Percentiles rank a stretch among this genome's conserved stretches.
These are phyloP conservation scores for Dianthus caryophyllus DNA, from an alignment of 148 eudicot species.

Conservation along the genomic window DNA sequence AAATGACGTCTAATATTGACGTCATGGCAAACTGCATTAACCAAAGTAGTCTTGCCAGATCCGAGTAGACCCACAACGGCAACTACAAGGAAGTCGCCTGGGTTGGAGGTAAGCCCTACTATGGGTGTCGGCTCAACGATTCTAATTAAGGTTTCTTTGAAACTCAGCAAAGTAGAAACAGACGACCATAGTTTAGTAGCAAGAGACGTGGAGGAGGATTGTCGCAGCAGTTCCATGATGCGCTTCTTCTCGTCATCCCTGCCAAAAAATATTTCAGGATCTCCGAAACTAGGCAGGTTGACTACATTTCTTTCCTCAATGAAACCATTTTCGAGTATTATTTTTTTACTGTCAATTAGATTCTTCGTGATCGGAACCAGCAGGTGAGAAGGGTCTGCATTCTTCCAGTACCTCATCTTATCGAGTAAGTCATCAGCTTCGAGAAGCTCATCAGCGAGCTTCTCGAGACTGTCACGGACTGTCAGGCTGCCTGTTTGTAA, in stretches of 20 bases:
- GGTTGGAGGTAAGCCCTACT: neutral
- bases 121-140: too few relatives aligned
- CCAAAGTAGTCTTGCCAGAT: constrained; percentile 21
- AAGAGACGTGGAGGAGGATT: neutral
- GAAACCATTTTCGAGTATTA: neutral
- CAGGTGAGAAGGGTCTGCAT: neutral
- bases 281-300: neutral
- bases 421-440: constrained; percentile 25
- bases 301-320: neutral
- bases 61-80: constrained; percentile 20
- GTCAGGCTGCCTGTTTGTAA: constrained; percentile 12
- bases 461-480: constrained; percentile 12
- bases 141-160: too few relatives aligned
- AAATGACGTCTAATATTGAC: neutral
- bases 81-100: neutral
- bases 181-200: neutral
- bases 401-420: constrained; percentile 8
- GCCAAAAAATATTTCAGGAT: neutral
- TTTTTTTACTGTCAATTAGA: neutral
- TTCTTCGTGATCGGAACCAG: neutral
- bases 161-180: too few relatives aligned
- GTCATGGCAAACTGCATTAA: constrained; percentile 13
- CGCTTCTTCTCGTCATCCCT: neutral
- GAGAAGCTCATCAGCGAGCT: constrained; percentile 15
- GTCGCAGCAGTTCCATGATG: neutral